Evolutionary conservation across 2,329 filamentous ascomycete genomes (phyloP).

Genomic region (Drechslerella coelobrocha): DNA sequence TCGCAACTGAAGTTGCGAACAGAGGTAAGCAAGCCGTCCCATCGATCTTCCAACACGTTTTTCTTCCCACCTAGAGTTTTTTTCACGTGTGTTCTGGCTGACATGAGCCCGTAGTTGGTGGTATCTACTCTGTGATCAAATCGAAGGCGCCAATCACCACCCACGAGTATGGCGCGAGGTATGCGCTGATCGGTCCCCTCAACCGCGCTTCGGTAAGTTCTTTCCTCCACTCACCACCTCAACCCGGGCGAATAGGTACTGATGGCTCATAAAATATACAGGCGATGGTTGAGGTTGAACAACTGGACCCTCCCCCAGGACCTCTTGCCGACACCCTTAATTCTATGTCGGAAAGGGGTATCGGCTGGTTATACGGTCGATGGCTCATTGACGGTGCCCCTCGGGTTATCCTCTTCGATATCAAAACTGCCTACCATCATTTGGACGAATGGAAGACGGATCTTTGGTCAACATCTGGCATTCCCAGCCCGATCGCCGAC

Average conservation of each 20-base stretch:
- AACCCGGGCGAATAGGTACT: neutral
- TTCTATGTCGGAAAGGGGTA: constrained; percentile 90
- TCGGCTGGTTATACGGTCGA: constrained; percentile 87
- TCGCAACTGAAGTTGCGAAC: constrained; percentile 96
- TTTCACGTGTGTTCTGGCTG: constrained; percentile 48
- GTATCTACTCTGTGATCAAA: constrained; percentile 99
- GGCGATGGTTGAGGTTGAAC: constrained; percentile 98
- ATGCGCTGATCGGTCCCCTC: constrained; percentile 91
- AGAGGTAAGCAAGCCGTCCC: constrained; percentile 69
- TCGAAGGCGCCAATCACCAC: constrained; percentile 98
- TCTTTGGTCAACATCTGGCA: constrained; percentile 88
- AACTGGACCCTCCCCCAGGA: constrained; percentile 81
- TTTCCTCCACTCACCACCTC: constrained; percentile 2
- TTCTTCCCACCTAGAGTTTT: constrained; percentile 24
- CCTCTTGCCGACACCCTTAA: constrained; percentile 82
- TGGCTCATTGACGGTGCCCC: constrained; percentile 98
- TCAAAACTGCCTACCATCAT: constrained; percentile 87
- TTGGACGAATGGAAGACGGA: constrained; percentile 97
- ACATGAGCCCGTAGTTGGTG: constrained; percentile 71
- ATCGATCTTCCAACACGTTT: constrained; percentile 43
- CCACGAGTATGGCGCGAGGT: constrained; percentile 96
- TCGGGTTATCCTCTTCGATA: constrained; percentile 91
- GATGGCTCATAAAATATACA: constrained; percentile 57
- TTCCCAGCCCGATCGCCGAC: constrained; percentile 89
- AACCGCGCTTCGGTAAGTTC: constrained; percentile 82